A percentile compares a stretch with the other conserved stretches of the same genome.
Conservation (phyloP, 2,329 filamentous ascomycete species). For the Verticillium isaacii region DNA sequence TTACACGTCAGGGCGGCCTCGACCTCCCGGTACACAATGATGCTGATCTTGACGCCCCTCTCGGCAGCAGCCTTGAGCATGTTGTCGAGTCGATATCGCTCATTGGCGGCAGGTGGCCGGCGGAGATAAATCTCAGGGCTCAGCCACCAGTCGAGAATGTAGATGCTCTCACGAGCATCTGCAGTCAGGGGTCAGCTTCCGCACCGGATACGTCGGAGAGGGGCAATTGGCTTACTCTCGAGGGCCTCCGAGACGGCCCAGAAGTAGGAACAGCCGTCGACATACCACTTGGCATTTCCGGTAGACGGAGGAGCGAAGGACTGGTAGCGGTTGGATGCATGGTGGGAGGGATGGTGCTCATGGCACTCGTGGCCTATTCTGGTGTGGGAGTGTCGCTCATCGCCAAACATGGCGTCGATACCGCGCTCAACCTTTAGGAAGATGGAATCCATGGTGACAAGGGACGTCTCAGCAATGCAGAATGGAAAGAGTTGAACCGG, state of each 20-base stretch:
- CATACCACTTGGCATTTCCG: conserved; percentile 81
- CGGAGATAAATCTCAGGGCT: conserved; percentile 84
- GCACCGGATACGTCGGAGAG: background rate
- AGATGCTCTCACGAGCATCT: conserved; percentile 71
- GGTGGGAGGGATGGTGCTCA: conserved; percentile 33
- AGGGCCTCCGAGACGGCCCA: conserved; percentile 78
- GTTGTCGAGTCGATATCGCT: conserved; percentile 77
- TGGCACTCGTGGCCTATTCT: conserved; percentile 34
- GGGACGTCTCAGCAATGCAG: background rate
- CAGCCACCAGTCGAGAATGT: conserved; percentile 89
- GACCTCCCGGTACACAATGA: conserved; percentile 93
- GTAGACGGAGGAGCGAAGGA: conserved; percentile 71
- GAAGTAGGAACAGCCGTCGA: conserved; percentile 80
- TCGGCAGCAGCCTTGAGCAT: conserved; percentile 79
- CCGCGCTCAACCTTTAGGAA: conserved; percentile 39
- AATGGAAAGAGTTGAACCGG: background rate
- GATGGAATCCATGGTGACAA: conserved; percentile 29
- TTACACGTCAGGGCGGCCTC: conserved; percentile 73
- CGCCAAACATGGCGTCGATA: conserved; percentile 32
- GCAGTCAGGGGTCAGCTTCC: conserved; percentile 7
- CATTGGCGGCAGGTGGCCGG: conserved; percentile 74
- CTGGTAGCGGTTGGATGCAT: conserved; percentile 49
- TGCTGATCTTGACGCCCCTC: conserved; percentile 75
- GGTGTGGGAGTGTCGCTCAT: conserved; percentile 40
- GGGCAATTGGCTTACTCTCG: conserved; percentile 42